Evolutionary conservation across 1,284 basidiomycete genomes (phyloP), one percentile per base, ranked within the genome.

Genomic region (Cutaneotrichosporon mucoides): DNA sequence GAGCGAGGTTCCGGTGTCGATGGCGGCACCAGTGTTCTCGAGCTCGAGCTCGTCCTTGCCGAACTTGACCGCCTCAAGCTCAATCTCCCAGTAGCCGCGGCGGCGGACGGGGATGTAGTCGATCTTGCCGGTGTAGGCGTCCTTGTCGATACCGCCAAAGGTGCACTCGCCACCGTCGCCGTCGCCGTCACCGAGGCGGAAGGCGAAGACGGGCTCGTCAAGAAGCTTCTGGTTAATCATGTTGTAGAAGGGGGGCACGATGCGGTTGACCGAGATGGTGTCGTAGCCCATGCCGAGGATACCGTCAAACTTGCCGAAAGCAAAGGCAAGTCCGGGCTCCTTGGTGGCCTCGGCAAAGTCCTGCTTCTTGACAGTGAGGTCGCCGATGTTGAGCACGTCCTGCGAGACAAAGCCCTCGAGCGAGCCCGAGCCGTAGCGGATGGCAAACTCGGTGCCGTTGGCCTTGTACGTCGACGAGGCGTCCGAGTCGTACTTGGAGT

Each of bases 11-110:
- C 91, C 93, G 37, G 94, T 65, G 76, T 98, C 94, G 68, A 98
- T 97, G 53, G 93, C 94, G 68, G 94, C 94, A 54, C 94, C 92
- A 56, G 92, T 92, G 80, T 86, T 88, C 68, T 93, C 89, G 13
- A 95, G 83, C 68, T 93, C 89, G 45, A 95, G 84, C 51, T 82
- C 84, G 55, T 95, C 94, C 53, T 88, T 83, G 58, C 92, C 94
- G 62, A 97, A 93, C 6, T 80, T 73, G 59, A 97, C 84, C 76
- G 87, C 87, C 79, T 91, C 83, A 34, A 99, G 86, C 77, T 94
- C 92, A 59, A 98, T 92, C 77, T 97, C 92, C 96, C 96, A 99
- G 82, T 99, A 99, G 7, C 93, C 96, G 83, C 91, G 93, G 73
- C 93, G 86, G 71, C 94, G 89, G 60, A 99, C 84, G 57, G 96